These are phyloP conservation scores for Elaphomyces granulatus DNA, from an alignment of 495 filamentous ascomycete species.

Conservation along the genomic window DNA sequence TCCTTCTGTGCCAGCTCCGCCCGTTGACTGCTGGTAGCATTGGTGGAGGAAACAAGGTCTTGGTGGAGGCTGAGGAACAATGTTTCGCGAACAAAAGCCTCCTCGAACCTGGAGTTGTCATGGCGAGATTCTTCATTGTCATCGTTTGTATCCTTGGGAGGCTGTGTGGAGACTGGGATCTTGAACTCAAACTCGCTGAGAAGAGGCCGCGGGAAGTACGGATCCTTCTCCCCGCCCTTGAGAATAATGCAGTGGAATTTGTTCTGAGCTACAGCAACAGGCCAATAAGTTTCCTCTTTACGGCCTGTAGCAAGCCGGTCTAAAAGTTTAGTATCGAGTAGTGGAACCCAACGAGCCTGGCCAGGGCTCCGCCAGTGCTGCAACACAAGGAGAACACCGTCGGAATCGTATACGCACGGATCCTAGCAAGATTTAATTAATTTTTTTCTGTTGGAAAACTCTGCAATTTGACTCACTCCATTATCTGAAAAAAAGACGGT, in stretches of 20 bases:
- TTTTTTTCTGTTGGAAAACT: constrained; percentile 9
- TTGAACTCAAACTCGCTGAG: constrained; percentile 90
- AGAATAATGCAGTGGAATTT: constrained; percentile 99
- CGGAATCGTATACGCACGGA: constrained; percentile 85
- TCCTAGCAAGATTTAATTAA: constrained; percentile 37
- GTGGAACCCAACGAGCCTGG: constrained; percentile 79
- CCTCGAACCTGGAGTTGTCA: constrained; percentile 45
- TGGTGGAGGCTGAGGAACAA: constrained; percentile 53
- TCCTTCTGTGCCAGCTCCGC: constrained; percentile 53
- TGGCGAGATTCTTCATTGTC: constrained; percentile 21
- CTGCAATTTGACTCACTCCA: constrained; percentile 40
- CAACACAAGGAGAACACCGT: constrained; percentile 71
- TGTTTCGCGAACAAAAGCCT: constrained; percentile 62
- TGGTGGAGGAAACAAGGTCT: constrained; percentile 48
- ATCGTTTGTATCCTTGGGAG: constrained; percentile 22
- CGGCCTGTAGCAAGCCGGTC: constrained; percentile 66
- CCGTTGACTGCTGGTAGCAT: constrained; percentile 48
- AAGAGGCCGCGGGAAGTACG: constrained; percentile 86
- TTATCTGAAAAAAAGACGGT: constrained; percentile 84
- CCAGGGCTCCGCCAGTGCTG: constrained; percentile 79
- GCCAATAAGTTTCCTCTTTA: constrained; percentile 88
- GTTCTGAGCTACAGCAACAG: constrained; percentile 78
- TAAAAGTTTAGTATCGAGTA: constrained; percentile 75
- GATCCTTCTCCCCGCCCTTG: constrained; percentile 84
- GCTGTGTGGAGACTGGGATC: constrained; percentile 53